Evolutionary conservation across 2,329 filamentous ascomycete species (phyloP), one percentile per base, ranked within the genome.

Genomic region (Tolypocladium paradoxum): DNA sequence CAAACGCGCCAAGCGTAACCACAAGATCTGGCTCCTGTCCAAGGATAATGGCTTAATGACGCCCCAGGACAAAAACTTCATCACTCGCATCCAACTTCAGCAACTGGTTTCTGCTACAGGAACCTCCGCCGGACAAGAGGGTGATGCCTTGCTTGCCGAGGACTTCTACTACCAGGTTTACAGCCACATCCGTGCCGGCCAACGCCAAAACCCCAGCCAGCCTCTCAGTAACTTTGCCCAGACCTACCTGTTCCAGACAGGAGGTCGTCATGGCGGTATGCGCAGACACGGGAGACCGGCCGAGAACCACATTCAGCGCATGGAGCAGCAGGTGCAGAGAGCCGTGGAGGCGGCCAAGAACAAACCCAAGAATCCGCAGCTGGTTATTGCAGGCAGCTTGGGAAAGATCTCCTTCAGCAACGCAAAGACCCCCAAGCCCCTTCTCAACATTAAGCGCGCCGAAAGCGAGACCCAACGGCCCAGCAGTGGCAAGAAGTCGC

Each of bases 361-460:
- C 55, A 92, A 95, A 70, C 93, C 93, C 14, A 99, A 99, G 77
- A 96, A 95, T 66, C 95, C 95, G 64, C 91, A 96, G 68, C 78
- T 99, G 9, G 91, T 97, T 22, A 92, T 99, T 55, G 92, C 96
- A 65, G 93, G 93, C 29, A 96, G 90, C 64, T 73, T 99, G 49
- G 93, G 93, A 59, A 99, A 97, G 75, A 99, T 99, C 54, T 95
- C 92, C 0, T 99, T 97, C 73, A 96, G 92, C 76, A 99, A 99
- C 64, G 90, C 93, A 48, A 99, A 97, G 76, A 96, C 93, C 0
- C 93, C 93, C 0, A 93, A 95, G 70, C 90, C 92, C 18, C 76
- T 97, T 54, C 83, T 99, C 49, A 99, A 95, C 68, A 91, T 99
- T 73, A 97, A 96, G 76, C 87, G 91, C 34, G 77, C 82, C 22